Base-by-base conservation (phyloP, 2,329 filamentous ascomycete genomes). In the Colletotrichum zoysiae region DNA sequence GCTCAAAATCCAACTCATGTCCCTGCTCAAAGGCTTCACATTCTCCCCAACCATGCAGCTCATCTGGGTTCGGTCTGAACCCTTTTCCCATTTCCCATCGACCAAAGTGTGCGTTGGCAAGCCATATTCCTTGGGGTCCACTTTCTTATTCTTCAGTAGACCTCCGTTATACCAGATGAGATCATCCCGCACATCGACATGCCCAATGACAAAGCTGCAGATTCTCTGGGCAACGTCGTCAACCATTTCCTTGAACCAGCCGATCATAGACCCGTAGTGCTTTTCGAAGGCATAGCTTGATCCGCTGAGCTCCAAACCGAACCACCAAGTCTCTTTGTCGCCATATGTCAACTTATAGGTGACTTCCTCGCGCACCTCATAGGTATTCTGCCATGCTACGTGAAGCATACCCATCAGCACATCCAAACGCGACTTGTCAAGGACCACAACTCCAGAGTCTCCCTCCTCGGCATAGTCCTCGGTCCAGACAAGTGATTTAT, bases 291-390 rank as follows among this genome's bases (percentile, higher is more conserved):
- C 75, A 58, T 84, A 85, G 0, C 62, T 71, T 0, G 81, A 77
- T 3, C 79, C 80, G 2, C 78, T 78, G 1, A 85, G 78, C 68
- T 85, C 84, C 5, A 83, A 77, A 0, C 83, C 83, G 38, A 86
- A 77, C 84, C 84, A 86, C 78, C 80, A 85, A 0, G 78, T 81
- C 67, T 85, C 84, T 72, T 85, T 85, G 40, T 85, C 84, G 0
- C 84, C 84, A 23, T 85, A 82, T 0, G 78, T 82, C 26, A 84
- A 73, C 48, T 77, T 76, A 73, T 84, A 85, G 0, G 83, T 84
- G 5, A 81, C 76, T 46, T 81, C 77, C 2, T 83, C 79, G 0
- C 83, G 79, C 1, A 84, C 82, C 0, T 70, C 74, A 6, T 78
- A 74, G 1, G 80, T 81, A 64, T 86, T 86, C 75, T 85, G 83